phyloP scores from a whole-genome alignment of 768 basidiomycete genomes.

The Russula sp. region DNA sequence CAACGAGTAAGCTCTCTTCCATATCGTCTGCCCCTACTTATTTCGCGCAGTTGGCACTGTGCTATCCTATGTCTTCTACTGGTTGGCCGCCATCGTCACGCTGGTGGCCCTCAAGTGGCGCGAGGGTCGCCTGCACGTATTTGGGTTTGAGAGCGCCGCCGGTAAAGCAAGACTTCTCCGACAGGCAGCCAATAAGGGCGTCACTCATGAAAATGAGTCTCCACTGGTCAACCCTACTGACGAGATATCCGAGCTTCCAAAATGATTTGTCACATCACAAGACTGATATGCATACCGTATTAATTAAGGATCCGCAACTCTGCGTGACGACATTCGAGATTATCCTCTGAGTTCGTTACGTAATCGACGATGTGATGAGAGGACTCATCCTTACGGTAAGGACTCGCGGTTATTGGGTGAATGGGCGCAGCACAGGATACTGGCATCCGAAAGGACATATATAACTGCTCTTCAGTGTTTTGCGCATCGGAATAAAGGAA shows the following conservation, averaged over 20 bases:
- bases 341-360: too few species aligned
- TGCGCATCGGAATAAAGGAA: too few species aligned
- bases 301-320: too few species aligned
- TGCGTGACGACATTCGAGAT: too few species aligned
- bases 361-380: too few species aligned
- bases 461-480: too few species aligned
- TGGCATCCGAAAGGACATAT: too few species aligned
- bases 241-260: slow-evolving; percentile 23
- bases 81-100: slow-evolving; percentile 72
- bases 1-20: slow-evolving; percentile 49
- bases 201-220: slow-evolving; percentile 12
- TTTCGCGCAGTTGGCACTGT: slow-evolving; percentile 60
- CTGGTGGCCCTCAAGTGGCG: slow-evolving; percentile 65
- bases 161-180: slow-evolving; percentile 24
- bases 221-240: not conserved
- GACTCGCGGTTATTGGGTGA: too few species aligned
- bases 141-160: slow-evolving; percentile 20
- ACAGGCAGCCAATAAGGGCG: not conserved
- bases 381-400: too few species aligned
- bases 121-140: slow-evolving; percentile 33
- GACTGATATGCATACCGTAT: not conserved
- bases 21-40: not conserved
- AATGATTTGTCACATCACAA: slow-evolving; percentile 1
- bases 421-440: too few species aligned
- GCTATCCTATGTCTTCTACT: slow-evolving; percentile 89